Base-by-base conservation (phyloP, 805 yeast species). In the Komagataella populi region DNA sequence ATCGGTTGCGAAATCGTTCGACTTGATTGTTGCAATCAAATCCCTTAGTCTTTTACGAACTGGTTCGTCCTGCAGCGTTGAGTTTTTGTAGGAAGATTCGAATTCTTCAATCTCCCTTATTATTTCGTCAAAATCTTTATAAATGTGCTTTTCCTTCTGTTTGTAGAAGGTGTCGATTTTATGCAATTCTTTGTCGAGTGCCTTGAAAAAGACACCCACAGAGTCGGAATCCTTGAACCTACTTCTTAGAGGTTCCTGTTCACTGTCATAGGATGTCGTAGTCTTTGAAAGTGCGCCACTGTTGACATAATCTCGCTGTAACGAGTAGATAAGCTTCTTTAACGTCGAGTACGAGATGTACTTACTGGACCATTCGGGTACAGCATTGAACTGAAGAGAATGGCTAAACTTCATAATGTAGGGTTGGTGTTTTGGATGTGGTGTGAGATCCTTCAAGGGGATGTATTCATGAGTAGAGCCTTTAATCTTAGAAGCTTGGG, bases 311-410 rank as follows among this genome's bases (percentile, higher is more conserved):
- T 85, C 88, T 60, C 90, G 74, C 62, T 93, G 97, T 48, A 91
- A 72, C 16, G 81, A 72, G 65, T 90, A 91, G 24, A 90, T 85
- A 46, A 86, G 74, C 68, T 87, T 87, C 65, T 93, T 91, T 53
- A 93, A 71, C 44, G 86, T 82, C 1, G 96, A 85, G 66, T 91
- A 91, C 51, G 95, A 90, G 52, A 91, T 83, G 66, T 91, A 91
- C 63, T 86, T 81, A 23, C 95, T 82, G 10, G 96, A 80, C 99
- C 99, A 91, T 65, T 93, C 98, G 1, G 99, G 97, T 4, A 93
- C 98, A 22, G 98, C 96, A 66, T 91, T 91, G 69, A 91, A 90
- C 74, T 91, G 96, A 56, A 91, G 70, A 5, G 96, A 87, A 63
- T 90, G 96, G 23, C 96, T 84, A 70, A 91, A 91, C 76, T 91